Base-by-base conservation (phyloP, 75 land plant genomes). In the Pinus albicaulis region DNA sequence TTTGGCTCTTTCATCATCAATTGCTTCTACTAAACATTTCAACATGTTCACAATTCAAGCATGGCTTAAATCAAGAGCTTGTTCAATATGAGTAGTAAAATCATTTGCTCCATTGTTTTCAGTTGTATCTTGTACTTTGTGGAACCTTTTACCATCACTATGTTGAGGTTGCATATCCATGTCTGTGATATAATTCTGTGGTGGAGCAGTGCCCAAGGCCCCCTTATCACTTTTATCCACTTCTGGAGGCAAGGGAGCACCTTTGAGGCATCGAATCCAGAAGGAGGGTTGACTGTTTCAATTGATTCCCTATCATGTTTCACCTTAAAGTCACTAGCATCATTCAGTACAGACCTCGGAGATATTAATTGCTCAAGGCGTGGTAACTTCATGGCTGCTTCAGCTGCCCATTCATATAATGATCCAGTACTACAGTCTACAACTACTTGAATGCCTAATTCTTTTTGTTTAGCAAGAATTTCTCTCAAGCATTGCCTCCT, bases 361-460 rank as follows among this genome's bases (percentile, higher is more conserved):
- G 74, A 72, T 52, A 31, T 55, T 24, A 52, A 52, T 24, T 55
- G 31, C 13, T 23, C 24, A 10, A 72, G 3, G 24, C 57, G 26
- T 8, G 57, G 57, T 53, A 72, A 10, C 57, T 72, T 72, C 20
- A 22, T 16, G 2, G 34, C 56, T 55, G 57, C 19, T 5, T 72
- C 44, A 11, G 23, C 74, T 24, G 74, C 53, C 19, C 88, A 25
- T 83, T 82, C 8, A 96, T 56, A 79, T 94, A 97, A 57, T 77
- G 22, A 7, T 90, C 55, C 48, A 98, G 99, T 66, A 97, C 70
- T 77, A 94, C n/a, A n/a, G n/a, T n/a, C n/a, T n/a, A n/a, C 99
- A 73, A 98, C 93, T 77, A 92, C 95, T 83, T 83, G 92, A 69
- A 85, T 63, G 17, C 99, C 99, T 59, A 97, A 80, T 74, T 92